Conservation (phyloP, 306 rosid genomes). For the Prunus persica region Prunus_persica_NCBIv2 NC_034009.1:41075001-41075500, state of each 20-base stretch:
- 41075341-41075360: background rate
- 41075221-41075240: conserved; percentile 88
- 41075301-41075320: conserved; percentile 77
- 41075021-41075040: conserved; percentile 85
- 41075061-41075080: background rate
- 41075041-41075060: conserved; percentile 73
- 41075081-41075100: background rate
- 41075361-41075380: background rate
- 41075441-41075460: conserved; percentile 90
- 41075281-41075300: conserved; percentile 73
- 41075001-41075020: conserved; percentile 74
- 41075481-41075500: conserved; percentile 85
- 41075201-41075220: conserved; percentile 70
- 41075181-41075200: conserved; percentile 49
- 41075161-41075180: too few species aligned
- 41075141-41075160: too few species aligned
- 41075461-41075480: conserved; percentile 85
- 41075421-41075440: conserved; percentile 86
- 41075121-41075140: too few species aligned
- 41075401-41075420: background rate
- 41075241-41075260: conserved; percentile 92
- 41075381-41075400: too few species aligned
- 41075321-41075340: conserved; percentile 46
- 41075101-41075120: background rate
- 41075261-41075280: conserved; percentile 62